Evolutionary conservation across 2,329 filamentous ascomycete species (phyloP).

Genomic region (Rhytidhysteron rufulum): DNA sequence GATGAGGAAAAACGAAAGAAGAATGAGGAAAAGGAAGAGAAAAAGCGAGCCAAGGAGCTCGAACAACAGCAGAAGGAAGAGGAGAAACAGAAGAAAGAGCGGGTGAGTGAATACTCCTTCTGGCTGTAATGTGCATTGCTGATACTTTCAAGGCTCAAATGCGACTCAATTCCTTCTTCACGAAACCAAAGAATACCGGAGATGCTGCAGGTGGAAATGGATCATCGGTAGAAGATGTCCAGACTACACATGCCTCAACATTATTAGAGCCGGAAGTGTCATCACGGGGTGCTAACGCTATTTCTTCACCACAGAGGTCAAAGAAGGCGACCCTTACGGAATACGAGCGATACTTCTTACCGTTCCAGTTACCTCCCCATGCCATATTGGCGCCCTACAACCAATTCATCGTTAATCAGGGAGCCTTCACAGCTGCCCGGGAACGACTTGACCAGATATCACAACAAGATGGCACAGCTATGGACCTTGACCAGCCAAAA

Average conservation of each 20-base stretch:
- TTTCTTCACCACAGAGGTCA: slow-evolving; percentile 30
- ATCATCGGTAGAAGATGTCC: slow-evolving; percentile 30
- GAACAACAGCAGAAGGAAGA: slow-evolving; percentile 44
- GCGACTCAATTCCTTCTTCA: slow-evolving; percentile 44
- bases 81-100: slow-evolving; percentile 44
- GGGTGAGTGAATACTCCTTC: slow-evolving; percentile 30
- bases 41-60: slow-evolving; percentile 36
- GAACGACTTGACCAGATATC: slow-evolving; percentile 25
- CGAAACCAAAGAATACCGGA: slow-evolving; percentile 35
- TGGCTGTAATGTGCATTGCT: slow-evolving; percentile 11
- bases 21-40: slow-evolving; percentile 35
- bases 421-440: slow-evolving; percentile 22
- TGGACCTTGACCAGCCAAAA: slow-evolving; percentile 13
- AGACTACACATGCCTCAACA: slow-evolving; percentile 21
- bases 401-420: slow-evolving; percentile 24
- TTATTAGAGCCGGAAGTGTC: slow-evolving; percentile 20
- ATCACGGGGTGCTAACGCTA: slow-evolving; percentile 20
- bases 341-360: slow-evolving; percentile 65
- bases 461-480: slow-evolving; percentile 10
- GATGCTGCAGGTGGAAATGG: slow-evolving; percentile 18
- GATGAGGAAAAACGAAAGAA: slow-evolving; percentile 34
- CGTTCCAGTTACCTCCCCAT: slow-evolving; percentile 74
- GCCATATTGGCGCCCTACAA: slow-evolving; percentile 63
- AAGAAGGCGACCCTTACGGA: slow-evolving; percentile 33
- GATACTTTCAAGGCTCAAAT: slow-evolving; percentile 33